Conservation (phyloP, 1,284 basidiomycete species). For the Moesziomyces parantarcticus region DNA sequence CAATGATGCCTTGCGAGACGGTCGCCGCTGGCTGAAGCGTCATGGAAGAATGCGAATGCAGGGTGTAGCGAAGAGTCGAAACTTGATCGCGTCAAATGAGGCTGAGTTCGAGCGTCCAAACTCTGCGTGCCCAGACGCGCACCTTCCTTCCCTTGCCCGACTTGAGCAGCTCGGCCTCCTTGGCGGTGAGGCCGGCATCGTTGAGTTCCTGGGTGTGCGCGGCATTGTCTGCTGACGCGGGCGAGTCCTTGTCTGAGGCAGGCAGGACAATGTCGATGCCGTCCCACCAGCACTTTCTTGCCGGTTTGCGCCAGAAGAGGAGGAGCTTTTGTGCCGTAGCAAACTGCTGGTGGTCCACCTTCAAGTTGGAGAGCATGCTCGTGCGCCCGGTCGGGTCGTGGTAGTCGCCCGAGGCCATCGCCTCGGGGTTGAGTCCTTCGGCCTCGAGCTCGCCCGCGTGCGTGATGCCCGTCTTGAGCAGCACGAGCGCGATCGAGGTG, state of each 20-base stretch:
- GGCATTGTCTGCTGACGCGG: conserved; percentile 8
- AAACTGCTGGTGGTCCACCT: conserved; percentile 92
- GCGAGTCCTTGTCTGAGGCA: conserved; percentile 8
- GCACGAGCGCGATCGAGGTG: conserved; percentile 94
- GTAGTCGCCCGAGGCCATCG: conserved; percentile 23
- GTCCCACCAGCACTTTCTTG: conserved; percentile 99
- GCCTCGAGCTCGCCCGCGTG: conserved; percentile 74
- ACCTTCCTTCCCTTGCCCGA: conserved; percentile 60
- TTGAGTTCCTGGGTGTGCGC: conserved; percentile 16
- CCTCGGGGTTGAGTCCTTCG: conserved; percentile 23
- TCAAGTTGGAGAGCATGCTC: conserved; percentile 60
- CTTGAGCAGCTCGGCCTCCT: conserved; percentile 59
- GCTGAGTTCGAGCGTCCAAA: conserved; percentile 98
- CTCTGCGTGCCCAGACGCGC: conserved; percentile 88
- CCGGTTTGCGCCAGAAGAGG: conserved; percentile 98
- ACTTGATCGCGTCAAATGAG: conserved; percentile 72
- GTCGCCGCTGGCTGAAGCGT: background rate
- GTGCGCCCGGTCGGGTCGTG: conserved; percentile 50
- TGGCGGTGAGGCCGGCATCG: conserved; percentile 53
- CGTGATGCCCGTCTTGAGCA: conserved; percentile 94
- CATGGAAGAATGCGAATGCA: background rate
- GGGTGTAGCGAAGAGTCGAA: background rate
- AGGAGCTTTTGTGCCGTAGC: conserved; percentile 96
- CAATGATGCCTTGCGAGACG: background rate
- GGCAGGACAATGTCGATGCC: conserved; percentile 88